Base-by-base conservation (phyloP, 225 moss, liverwort and hornwort species). In the Sphagnum contortum region DNA sequence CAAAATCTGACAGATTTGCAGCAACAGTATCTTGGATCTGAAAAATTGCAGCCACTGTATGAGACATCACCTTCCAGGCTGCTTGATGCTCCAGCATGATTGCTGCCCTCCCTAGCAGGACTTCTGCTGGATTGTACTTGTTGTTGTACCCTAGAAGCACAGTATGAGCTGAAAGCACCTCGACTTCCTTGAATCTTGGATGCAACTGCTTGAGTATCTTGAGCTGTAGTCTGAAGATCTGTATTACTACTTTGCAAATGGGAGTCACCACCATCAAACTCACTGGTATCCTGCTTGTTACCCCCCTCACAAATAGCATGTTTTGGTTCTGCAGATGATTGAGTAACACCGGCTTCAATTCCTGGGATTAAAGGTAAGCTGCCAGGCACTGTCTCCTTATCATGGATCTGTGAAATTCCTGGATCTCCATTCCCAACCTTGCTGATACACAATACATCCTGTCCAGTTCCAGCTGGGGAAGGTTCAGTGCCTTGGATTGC, bases 111-210 rank as follows among this genome's bases (percentile, higher is more conserved):
- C 68, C 62, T 85, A 64, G 75, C 56, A 74, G 83, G 69, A 71
- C 46, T 64, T 69, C 45, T 63, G 73, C 48, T 67, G 68, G 4
- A 76, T 69, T 60, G 73, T 57, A 63, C 79, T 63, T 54, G 72
- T 56, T 51, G 82, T 66, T 53, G 75, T 29, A 29, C 29, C 29
- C 29, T 29, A 29, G 29, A 29, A 1, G 29, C 29, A 29, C 29
- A 61, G 60, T 75, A 78, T 47, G 70, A 73, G 60, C 78, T 68
- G 4, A 66, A 68, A 53, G 87, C 76, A 61, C 74, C 77, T 74
- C 76, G 71, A 64, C 73, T 69, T 57, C 75, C 75, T 55, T 63
- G 64, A 56, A 48, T 73, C 50, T 81, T 82, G 11, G 74, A 72
- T 45, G 67, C 71, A 69, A 61, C 71, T 60, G 69, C 76, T 54